A percentile compares a stretch with the other conserved stretches of the same genome.
Conservation (phyloP, 306 rosid species). For the Vicia villosa region DNA sequence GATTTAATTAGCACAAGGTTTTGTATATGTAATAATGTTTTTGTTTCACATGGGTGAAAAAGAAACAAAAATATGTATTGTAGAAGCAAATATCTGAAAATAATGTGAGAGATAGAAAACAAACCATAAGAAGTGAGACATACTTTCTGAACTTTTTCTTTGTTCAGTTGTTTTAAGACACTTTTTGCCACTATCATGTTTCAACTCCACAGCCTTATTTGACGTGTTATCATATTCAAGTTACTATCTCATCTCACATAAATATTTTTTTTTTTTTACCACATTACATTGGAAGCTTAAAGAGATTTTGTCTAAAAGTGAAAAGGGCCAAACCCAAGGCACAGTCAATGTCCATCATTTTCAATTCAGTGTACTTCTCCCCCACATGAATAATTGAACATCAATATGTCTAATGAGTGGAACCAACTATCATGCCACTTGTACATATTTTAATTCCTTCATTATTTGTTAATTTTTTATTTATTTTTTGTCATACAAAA, state of each 20-base stretch:
- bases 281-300: conserved; percentile 28
- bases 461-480: too few relatives aligned
- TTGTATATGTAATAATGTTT: neutral
- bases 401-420: conserved; percentile 29
- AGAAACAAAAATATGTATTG: conserved; percentile 1
- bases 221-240: conserved; percentile 43
- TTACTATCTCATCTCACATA: conserved; percentile 32
- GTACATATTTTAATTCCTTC: too few relatives aligned
- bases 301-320: conserved; percentile 40
- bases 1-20: neutral
- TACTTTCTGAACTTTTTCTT: conserved; percentile 42
- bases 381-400: conserved; percentile 45
- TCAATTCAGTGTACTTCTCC: conserved; percentile 34
- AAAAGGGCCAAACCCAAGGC: conserved; percentile 35
- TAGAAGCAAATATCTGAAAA: conserved; percentile 31
- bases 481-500: too few relatives aligned
- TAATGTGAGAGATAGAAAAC: conserved; percentile 25
- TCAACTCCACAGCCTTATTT: conserved; percentile 43
- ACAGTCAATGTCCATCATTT: conserved; percentile 46
- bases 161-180: conserved; percentile 40
- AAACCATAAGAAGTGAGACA: conserved; percentile 50
- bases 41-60: conserved; percentile 34
- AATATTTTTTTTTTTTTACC: conserved; percentile 33
- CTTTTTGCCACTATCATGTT: conserved; percentile 39
- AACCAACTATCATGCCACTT: neutral